Evolutionary conservation across 768 basidiomycete genomes (phyloP), one percentile per base, ranked within the genome.

Genomic region (Tulasnella sp.): DNA sequence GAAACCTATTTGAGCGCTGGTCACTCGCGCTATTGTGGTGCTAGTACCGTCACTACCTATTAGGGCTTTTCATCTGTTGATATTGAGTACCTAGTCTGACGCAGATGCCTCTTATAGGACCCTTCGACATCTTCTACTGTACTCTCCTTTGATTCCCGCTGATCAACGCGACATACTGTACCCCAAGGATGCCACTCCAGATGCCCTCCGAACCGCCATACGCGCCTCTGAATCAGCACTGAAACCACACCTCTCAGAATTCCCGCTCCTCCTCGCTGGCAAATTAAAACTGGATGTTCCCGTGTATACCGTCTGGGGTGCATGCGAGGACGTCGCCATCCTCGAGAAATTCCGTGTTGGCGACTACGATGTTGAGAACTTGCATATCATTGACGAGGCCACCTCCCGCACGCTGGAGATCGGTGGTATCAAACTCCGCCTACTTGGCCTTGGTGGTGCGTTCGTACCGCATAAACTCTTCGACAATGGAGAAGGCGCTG

Each of bases 361-460:
- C 32, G 76, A 84, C 51, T 93, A 92, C 72, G 74, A 80, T 63
- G 84, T 98, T 64, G 83, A 87, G 64, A 99, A 98, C 71, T 80
- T 99, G 47, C 85, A 88, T 69, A 78, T 99, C 63, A 74, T 99
- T 38, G 94, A 97, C 69, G 96, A 99, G 71, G 91, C 92, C 41
- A 90, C 92, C n/a, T 92, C 92, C 29, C 86, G 89, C 62, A 81
- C 85, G 64, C 74, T 99, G 63, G 89, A 96, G 69, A 78, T 97
- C 24, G 95, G 92, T 21, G 95, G 95, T 58, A 79, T 98, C 68
- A 90, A 91, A 72, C 80, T 99, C 60, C 82, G 96, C 41, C 78
- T 99, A 43, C 82, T 99, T n/a, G 96, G 95, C 42, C 78, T 99
- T 26, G 96, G 96, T 8, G 96, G 96, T 55, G 94, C 94, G 2